Evolutionary conservation across 768 basidiomycete species (phyloP), one percentile per base, ranked within the genome.

Genomic region (Grammothele lineata): DNA sequence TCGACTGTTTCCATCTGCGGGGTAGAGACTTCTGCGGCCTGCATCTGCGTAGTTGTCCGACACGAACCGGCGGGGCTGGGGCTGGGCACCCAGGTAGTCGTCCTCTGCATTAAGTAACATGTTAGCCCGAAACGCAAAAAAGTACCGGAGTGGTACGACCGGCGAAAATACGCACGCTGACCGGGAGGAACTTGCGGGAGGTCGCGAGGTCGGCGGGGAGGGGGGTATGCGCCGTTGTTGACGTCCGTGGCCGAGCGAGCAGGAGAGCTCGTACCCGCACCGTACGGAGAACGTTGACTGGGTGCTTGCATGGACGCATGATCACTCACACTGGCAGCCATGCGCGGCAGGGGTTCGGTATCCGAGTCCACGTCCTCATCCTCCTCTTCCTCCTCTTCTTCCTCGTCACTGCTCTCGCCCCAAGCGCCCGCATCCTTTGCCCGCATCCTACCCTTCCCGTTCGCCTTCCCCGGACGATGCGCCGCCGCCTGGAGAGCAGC

Each of bases 351-450:
- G 10, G 73, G 73, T 27, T 70, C 71, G 0, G 51, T 70, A 52
- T 85, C 84, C 4, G 83, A 85, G 59, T 86, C 83, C 5, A 72
- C 82, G 0, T 83, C 84, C 0, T 84, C 81, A 0, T 84, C 73
- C 60, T 87, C 72, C 59, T 84, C 78, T 2, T 94, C 89, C 3
- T 91, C 87, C 60, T 88, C 67, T 5, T 88, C 87, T 35, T 92
- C 89, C 45, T 87, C 87, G 21, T 89, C 87, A 46, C 86, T 87
- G 57, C 85, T 88, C 57, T 83, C 85, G 34, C 70, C 74, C 77
- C 81, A 81, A 14, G 70, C 72, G 5, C 66, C 63, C 10, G 51
- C 44, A 41, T 63, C 69, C 25, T 67, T 63, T 17, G 74, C 70
- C 56, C 76, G 73, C n/a, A 67, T 70, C 55, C 57, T 65, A 54